These are phyloP conservation scores for Uronychia binucleata DNA, from an alignment of 73 alveolate species.

Conservation along the genomic window DNA sequence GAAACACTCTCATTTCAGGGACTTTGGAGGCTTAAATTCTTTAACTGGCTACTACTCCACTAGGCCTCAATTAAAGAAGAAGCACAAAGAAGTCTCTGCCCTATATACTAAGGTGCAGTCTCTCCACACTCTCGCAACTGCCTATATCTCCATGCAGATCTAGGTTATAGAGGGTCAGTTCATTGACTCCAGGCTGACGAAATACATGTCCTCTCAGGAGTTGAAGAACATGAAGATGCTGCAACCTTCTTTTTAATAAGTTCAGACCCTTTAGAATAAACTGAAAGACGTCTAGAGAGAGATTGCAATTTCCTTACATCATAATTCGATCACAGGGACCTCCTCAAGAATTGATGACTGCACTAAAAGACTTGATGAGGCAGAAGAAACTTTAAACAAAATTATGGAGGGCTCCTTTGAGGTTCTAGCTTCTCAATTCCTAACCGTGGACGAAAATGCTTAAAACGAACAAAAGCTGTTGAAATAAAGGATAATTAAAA, in stretches of 20 bases:
- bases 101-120: constrained; percentile 1
- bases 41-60: constrained; percentile 66
- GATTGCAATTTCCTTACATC: constrained; percentile 34
- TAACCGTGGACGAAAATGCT: no score
- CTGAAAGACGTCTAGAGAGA: neutral
- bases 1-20: no score
- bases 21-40: constrained; percentile 25
- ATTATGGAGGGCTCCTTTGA: neutral
- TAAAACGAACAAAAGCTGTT: no score
- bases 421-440: no score
- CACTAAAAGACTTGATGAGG: neutral
- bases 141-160: neutral
- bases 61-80: constrained; percentile 29
- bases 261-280: neutral
- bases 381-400: neutral
- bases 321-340: constrained; percentile 83
- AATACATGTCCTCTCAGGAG: neutral
- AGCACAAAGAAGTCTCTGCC: constrained; percentile 8
- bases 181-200: neutral
- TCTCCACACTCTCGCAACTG: neutral
- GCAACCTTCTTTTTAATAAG: no score
- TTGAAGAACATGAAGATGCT: neutral
- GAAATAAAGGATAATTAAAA: no score
- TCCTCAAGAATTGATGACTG: neutral
- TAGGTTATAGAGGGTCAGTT: neutral